Evolutionary conservation across 2,329 filamentous ascomycete genomes (phyloP).

Genomic region (Metarhizium robertsii): DNA sequence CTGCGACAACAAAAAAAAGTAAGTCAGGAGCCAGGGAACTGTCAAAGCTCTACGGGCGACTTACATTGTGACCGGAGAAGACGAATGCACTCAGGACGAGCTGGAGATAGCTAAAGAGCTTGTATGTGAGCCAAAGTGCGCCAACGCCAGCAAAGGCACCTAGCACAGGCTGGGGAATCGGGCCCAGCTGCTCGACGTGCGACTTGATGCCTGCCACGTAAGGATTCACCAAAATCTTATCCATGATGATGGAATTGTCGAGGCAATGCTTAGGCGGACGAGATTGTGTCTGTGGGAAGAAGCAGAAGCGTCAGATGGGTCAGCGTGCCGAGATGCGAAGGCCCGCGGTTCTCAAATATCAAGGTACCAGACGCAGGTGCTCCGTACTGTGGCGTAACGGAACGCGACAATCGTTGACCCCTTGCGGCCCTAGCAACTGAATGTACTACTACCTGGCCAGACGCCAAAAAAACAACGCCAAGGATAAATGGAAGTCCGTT

Average conservation of each 20-base stretch:
- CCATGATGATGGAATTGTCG: conserved; percentile 14
- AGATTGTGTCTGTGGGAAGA: neutral
- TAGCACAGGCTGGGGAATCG: conserved; percentile 34
- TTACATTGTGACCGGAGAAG: conserved; percentile 52
- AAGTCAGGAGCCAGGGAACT: neutral
- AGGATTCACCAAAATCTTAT: conserved; percentile 12
- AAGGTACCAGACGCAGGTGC: no score
- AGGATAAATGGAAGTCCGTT: neutral
- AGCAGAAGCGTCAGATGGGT: neutral
- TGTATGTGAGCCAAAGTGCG: conserved; percentile 46
- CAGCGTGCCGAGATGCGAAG: neutral
- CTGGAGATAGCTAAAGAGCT: conserved; percentile 47
- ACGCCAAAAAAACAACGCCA: no score
- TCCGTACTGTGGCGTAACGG: neutral
- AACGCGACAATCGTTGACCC: neutral
- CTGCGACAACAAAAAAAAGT: conserved; percentile 33
- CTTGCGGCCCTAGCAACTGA: neutral
- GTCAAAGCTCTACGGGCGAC: conserved; percentile 13
- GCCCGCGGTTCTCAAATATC: no score
- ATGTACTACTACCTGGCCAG: neutral
- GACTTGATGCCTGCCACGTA: neutral
- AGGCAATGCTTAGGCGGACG: neutral
- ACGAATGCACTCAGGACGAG: conserved; percentile 61
- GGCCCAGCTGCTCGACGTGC: conserved; percentile 14
- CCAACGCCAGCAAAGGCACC: conserved; percentile 45